Percentiles rank a stretch among this genome's conserved stretches.
phyloP scores from a whole-genome alignment of 2,329 filamentous ascomycete species.

The Fusarium keratoplasticum region DNA sequence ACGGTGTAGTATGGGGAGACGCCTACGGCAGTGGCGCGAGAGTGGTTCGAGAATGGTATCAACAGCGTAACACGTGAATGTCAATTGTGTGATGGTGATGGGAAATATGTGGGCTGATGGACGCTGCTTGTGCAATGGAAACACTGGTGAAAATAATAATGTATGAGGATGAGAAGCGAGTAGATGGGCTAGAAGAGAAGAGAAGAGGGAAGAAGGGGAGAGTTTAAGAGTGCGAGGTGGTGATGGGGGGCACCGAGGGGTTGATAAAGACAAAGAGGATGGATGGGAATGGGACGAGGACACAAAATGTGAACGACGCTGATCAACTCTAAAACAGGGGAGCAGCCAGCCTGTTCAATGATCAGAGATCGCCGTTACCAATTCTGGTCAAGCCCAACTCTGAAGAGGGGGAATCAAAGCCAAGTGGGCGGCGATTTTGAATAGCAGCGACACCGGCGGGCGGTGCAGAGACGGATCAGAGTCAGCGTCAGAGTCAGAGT shows the following conservation, averaged over 20 bases:
- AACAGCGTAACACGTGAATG: slow-evolving; percentile 42
- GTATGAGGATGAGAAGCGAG: slow-evolving; percentile 15
- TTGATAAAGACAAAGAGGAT: slow-evolving; percentile 39
- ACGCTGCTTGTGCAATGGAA: slow-evolving; percentile 6
- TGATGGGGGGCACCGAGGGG: slow-evolving; percentile 30
- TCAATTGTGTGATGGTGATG: slow-evolving; percentile 34
- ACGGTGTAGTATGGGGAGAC: slow-evolving; percentile 41
- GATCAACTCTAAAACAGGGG: slow-evolving; percentile 46
- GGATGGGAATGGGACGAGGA: slow-evolving; percentile 30
- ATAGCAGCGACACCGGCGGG: slow-evolving; percentile 36
- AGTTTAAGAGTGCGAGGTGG: slow-evolving; percentile 14
- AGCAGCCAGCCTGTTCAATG: slow-evolving; percentile 34
- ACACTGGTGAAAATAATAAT: slow-evolving; percentile 16
- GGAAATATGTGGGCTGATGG: slow-evolving; percentile 37
- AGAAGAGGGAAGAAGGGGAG: slow-evolving; percentile 17
- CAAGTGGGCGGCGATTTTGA: slow-evolving; percentile 27
- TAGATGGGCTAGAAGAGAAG: slow-evolving; percentile 19
- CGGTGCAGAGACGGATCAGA: slow-evolving; percentile 9
- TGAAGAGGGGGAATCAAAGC: slow-evolving; percentile 31
- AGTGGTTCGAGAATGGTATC: slow-evolving; percentile 44
- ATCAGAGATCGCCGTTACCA: slow-evolving; percentile 45
- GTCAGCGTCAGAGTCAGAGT: slow-evolving; percentile 7
- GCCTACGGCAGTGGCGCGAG: slow-evolving; percentile 39
- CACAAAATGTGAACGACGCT: slow-evolving; percentile 34
- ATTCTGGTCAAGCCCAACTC: slow-evolving; percentile 37